These are phyloP conservation scores for Rhodosporidiobolus odoratus DNA, from an alignment of 768 basidiomycete species.

Conservation along the genomic window DNA sequence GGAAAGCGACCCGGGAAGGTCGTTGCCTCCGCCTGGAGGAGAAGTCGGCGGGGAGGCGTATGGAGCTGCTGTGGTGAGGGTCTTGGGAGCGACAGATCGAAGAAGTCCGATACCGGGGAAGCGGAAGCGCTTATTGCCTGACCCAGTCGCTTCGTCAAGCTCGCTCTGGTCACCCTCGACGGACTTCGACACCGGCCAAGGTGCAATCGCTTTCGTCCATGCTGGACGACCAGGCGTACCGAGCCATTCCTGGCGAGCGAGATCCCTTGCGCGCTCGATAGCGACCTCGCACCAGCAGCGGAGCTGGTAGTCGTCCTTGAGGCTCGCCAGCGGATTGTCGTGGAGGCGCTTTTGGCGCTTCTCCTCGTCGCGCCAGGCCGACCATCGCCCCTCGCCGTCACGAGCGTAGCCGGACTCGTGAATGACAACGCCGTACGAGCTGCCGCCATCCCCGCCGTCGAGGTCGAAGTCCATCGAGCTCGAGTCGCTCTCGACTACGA, in stretches of 20 bases:
- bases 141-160: background rate
- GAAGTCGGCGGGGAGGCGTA: constrained; percentile 1
- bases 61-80: background rate
- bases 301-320: constrained; percentile 28
- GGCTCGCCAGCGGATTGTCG: constrained; percentile 5
- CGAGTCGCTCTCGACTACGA: background rate
- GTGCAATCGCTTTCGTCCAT: background rate
- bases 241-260: background rate
- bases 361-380: constrained; percentile 9
- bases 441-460: background rate
- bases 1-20: background rate
- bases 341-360: background rate
- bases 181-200: constrained; percentile 1
- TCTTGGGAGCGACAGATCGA: no score
- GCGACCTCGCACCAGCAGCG: constrained; percentile 24
- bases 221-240: background rate
- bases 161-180: background rate
- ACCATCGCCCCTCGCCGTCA: background rate
- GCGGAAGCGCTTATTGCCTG: no score
- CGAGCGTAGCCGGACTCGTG: background rate
- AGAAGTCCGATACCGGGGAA: no score
- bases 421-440: background rate
- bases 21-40: background rate
- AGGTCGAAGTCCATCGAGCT: background rate
- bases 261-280: constrained; percentile 5